Percentiles rank a stretch among this genome's conserved stretches.
phyloP scores from a whole-genome alignment of 164 flowering plant species.

The Vitis rupestris region DNA sequence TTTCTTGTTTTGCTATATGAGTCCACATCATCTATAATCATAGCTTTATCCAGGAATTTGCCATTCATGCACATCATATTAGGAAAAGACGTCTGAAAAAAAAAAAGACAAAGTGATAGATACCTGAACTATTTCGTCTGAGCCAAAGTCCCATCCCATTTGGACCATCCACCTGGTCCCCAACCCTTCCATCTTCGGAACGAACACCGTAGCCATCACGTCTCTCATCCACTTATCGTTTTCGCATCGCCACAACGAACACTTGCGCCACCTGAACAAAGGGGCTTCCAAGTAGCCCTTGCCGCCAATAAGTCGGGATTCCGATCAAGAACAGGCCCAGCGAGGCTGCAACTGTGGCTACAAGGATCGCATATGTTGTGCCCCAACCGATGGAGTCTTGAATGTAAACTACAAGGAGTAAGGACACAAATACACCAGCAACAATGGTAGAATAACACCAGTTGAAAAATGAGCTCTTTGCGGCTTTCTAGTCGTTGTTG shows the following conservation, averaged over 20 bases:
- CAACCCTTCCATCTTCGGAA: slow-evolving; percentile 9
- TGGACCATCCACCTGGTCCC: not conserved
- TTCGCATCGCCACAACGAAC: slow-evolving; percentile 51
- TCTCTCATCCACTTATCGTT: slow-evolving; percentile 35
- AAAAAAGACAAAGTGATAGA: not conserved
- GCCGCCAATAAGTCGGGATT: slow-evolving; percentile 30
- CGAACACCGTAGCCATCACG: slow-evolving; percentile 3
- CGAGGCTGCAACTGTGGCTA: slow-evolving; percentile 28
- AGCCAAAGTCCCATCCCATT: slow-evolving; percentile 10
- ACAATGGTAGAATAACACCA: slow-evolving; percentile 63
- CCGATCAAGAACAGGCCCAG: slow-evolving; percentile 47
- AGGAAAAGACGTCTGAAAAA: no score
- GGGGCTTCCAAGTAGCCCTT: slow-evolving; percentile 54
- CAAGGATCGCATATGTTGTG: slow-evolving; percentile 34
- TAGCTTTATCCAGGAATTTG: slow-evolving; percentile 55
- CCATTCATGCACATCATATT: not conserved
- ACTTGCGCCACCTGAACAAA: slow-evolving; percentile 52
- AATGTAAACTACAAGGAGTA: slow-evolving; percentile 39
- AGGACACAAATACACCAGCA: slow-evolving; percentile 30
- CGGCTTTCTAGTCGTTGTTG: slow-evolving; percentile 41
- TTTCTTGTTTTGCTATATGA: slow-evolving; percentile 16
- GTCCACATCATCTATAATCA: slow-evolving; percentile 28
- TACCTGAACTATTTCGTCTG: slow-evolving; percentile 48
- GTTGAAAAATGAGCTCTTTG: slow-evolving; percentile 66
- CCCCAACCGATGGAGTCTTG: slow-evolving; percentile 60